phyloP scores from a whole-genome alignment of 1,284 basidiomycete genomes.

The Tetrapyrgos nigripes region DNA sequence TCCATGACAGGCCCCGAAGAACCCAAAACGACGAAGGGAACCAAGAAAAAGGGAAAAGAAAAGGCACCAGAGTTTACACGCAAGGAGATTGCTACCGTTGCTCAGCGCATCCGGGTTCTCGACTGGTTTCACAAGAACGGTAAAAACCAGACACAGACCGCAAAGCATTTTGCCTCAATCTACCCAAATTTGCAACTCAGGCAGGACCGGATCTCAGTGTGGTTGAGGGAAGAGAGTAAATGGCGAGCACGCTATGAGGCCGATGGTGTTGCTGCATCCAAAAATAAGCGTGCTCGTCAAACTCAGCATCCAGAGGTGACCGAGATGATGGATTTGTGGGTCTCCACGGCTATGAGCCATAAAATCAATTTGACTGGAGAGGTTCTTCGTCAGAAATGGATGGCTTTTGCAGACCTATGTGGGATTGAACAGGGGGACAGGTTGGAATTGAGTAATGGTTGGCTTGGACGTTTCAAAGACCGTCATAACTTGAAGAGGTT shows the following conservation, averaged over 20 bases:
- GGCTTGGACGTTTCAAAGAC: constrained; percentile 32
- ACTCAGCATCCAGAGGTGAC: too few relatives aligned
- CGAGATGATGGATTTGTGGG: too few relatives aligned
- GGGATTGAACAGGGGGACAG: too few relatives aligned
- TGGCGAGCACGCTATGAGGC: constrained; percentile 20
- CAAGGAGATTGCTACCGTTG: constrained; percentile 27
- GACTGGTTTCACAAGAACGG: constrained; percentile 33
- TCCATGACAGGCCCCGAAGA: too few relatives aligned
- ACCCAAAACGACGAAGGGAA: too few relatives aligned
- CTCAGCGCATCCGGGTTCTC: constrained; percentile 32
- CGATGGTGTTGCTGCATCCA: constrained; percentile 27
- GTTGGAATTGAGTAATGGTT: constrained; percentile 36
- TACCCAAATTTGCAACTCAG: constrained; percentile 31
- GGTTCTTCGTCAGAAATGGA: too few relatives aligned
- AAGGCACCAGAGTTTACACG: too few relatives aligned
- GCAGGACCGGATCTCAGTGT: constrained; percentile 26
- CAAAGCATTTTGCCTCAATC: constrained; percentile 24
- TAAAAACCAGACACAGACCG: too few relatives aligned
- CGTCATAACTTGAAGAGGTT: too few relatives aligned
- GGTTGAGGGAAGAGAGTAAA: constrained; percentile 28
- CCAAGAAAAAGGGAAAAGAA: too few relatives aligned
- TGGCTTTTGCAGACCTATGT: too few relatives aligned
- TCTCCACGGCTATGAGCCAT: constrained; percentile 36
- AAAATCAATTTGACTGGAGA: too few relatives aligned
- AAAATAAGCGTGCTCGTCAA: constrained; percentile 39